A percentile compares a stretch with the other conserved stretches of the same genome.
phyloP scores from a whole-genome alignment of 192 early-diverging fungal species.

The Linnemannia schmuckeri region DNA sequence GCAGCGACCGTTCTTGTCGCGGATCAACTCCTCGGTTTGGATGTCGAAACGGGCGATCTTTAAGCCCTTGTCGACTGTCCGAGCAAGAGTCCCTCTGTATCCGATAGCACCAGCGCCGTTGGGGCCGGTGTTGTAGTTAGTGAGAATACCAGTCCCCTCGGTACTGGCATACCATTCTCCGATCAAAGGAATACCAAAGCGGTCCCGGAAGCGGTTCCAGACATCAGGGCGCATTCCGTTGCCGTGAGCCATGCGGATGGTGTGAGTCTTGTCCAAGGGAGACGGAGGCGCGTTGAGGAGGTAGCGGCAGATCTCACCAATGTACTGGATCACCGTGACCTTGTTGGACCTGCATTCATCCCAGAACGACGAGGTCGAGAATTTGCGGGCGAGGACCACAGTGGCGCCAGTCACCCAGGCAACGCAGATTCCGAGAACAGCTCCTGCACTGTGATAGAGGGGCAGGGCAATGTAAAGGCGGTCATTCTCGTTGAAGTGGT shows the following conservation, averaged over 20 bases:
- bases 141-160: constrained; percentile 66
- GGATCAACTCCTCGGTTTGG: constrained; percentile 66
- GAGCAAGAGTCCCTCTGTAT: constrained; percentile 59
- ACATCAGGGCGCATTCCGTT: constrained; percentile 82
- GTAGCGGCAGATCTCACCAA: constrained; percentile 81
- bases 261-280: constrained; percentile 66
- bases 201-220: constrained; percentile 72
- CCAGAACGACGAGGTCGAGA: constrained; percentile 67
- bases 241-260: constrained; percentile 71
- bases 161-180: constrained; percentile 79
- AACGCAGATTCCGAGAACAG: constrained; percentile 43
- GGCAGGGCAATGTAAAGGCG: constrained; percentile 73
- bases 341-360: constrained; percentile 64
- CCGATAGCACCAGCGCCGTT: constrained; percentile 77
- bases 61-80: constrained; percentile 54
- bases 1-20: constrained; percentile 68
- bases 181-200: constrained; percentile 72
- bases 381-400: constrained; percentile 69
- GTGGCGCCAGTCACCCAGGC: constrained; percentile 61
- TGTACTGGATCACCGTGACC: constrained; percentile 68
- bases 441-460: constrained; percentile 73
- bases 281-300: constrained; percentile 65
- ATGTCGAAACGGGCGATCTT: constrained; percentile 71
- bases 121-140: constrained; percentile 64
- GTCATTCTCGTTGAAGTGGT: constrained; percentile 53